These are phyloP conservation scores for Wickerhamomyces sydowiorum DNA, from an alignment of 805 yeast genomes.

Conservation along the genomic window DNA sequence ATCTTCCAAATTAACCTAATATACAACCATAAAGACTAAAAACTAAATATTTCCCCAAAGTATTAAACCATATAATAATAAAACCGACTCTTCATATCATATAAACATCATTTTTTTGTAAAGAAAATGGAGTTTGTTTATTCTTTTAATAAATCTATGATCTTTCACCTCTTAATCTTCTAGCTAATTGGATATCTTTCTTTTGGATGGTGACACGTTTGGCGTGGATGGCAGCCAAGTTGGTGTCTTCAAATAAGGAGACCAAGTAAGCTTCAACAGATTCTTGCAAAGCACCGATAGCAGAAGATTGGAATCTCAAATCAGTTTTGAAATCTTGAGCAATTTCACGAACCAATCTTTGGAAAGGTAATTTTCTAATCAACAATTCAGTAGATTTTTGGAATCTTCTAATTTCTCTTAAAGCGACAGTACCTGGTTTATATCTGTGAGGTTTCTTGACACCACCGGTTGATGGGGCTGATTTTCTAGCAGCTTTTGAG, in stretches of 20 bases:
- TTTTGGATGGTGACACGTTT: constrained; percentile 98
- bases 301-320: constrained; percentile 95
- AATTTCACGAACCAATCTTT: constrained; percentile 92
- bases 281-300: constrained; percentile 97
- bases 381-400: constrained; percentile 93
- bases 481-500: constrained; percentile 89
- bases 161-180: constrained; percentile 97
- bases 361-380: constrained; percentile 96
- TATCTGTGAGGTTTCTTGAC: constrained; percentile 94
- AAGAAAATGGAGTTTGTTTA: too few relatives aligned
- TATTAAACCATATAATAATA: not conserved
- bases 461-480: constrained; percentile 91
- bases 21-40: not conserved
- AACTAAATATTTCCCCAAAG: not conserved
- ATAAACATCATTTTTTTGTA: too few relatives aligned
- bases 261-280: constrained; percentile 98
- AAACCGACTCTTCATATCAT: not conserved
- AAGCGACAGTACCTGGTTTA: constrained; percentile 96
- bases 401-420: constrained; percentile 96
- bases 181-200: constrained; percentile 96
- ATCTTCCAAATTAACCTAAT: not conserved
- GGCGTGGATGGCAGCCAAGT: constrained; percentile 98
- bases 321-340: constrained; percentile 93
- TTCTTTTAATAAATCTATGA: constrained; percentile 37
- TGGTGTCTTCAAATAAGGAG: constrained; percentile 94